These are phyloP conservation scores for Backusella circina DNA, from an alignment of 192 early-diverging fungal species.

Conservation along the genomic window DNA sequence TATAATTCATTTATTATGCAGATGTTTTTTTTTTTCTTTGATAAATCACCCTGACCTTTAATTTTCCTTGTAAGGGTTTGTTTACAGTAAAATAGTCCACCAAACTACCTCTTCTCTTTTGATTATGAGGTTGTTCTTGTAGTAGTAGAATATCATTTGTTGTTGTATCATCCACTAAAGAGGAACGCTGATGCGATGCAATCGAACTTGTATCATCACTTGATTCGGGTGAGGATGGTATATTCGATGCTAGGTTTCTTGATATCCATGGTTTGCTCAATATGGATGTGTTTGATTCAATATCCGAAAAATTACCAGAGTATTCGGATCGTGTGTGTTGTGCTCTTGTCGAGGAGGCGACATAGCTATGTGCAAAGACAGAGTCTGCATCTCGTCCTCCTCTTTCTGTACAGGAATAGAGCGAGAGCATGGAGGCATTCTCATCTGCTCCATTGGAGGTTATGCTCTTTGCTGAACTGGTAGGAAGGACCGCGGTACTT, in stretches of 20 bases:
- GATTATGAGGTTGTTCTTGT: neutral
- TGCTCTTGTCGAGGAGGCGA: neutral
- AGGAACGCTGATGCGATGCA: neutral
- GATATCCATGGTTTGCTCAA: conserved; percentile 14
- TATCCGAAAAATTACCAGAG: conserved; percentile 10
- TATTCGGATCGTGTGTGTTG: conserved; percentile 10
- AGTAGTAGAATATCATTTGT: neutral
- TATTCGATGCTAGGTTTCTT: neutral
- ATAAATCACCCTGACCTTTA: neutral
- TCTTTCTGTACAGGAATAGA: neutral
- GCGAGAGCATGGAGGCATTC: neutral
- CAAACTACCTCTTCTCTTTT: conserved; percentile 5
- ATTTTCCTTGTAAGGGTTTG: conserved; percentile 7
- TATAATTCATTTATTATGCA: neutral
- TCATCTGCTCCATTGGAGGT: conserved; percentile 6
- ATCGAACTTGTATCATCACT: neutral
- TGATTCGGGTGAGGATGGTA: neutral
- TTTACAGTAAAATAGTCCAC: conserved; percentile 10
- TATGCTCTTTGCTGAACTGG: neutral
- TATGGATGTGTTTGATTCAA: conserved; percentile 13
- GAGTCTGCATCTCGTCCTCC: neutral
- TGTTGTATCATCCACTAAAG: neutral
- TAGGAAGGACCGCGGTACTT: neutral
- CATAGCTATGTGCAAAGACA: neutral
- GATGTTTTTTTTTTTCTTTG: too few species aligned